Percentiles rank a stretch among this genome's conserved stretches.
Conservation (phyloP, 495 filamentous ascomycete genomes). For the Thermothielavioides terrestris region DNA sequence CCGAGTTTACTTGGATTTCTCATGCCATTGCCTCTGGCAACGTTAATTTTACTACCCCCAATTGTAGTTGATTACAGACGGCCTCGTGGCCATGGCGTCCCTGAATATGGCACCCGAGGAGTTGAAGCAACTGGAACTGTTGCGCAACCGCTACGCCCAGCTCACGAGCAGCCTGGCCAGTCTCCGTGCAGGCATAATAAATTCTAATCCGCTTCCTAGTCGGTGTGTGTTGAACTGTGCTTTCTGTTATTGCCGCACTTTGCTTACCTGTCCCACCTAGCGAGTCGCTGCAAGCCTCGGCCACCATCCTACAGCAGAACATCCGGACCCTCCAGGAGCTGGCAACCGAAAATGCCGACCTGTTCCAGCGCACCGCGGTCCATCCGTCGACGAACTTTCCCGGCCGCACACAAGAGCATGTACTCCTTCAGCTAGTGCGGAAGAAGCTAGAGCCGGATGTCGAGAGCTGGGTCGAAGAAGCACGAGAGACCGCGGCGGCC, state of each 20-base stretch:
- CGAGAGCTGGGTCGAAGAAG: slow-evolving; percentile 62
- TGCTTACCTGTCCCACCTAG: slow-evolving; percentile 28
- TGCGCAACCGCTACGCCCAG: slow-evolving; percentile 61
- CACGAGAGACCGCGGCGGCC: slow-evolving; percentile 32
- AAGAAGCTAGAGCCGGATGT: slow-evolving; percentile 74
- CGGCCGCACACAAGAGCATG: slow-evolving; percentile 54
- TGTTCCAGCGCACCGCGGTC: slow-evolving; percentile 53
- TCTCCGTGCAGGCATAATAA: slow-evolving; percentile 37
- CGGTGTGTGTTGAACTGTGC: slow-evolving; percentile 16
- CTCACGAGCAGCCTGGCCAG: slow-evolving; percentile 58
- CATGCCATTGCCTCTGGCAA: background rate
- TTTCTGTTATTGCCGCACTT: background rate
- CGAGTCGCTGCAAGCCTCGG: slow-evolving; percentile 59
- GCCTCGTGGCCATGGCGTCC: slow-evolving; percentile 34
- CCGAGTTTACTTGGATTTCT: too few relatives aligned
- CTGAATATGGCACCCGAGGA: slow-evolving; percentile 48
- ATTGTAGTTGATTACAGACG: background rate
- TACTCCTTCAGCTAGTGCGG: slow-evolving; percentile 57
- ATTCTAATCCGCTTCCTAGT: slow-evolving; percentile 31
- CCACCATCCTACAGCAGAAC: slow-evolving; percentile 56
- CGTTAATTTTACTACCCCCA: background rate
- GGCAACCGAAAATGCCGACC: slow-evolving; percentile 47
- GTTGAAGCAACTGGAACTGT: slow-evolving; percentile 63
- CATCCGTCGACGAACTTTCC: slow-evolving; percentile 74
- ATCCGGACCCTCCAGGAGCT: slow-evolving; percentile 52